phyloP scores from a whole-genome alignment of 257 asterid species.

The Petunia axillaris region DNA sequence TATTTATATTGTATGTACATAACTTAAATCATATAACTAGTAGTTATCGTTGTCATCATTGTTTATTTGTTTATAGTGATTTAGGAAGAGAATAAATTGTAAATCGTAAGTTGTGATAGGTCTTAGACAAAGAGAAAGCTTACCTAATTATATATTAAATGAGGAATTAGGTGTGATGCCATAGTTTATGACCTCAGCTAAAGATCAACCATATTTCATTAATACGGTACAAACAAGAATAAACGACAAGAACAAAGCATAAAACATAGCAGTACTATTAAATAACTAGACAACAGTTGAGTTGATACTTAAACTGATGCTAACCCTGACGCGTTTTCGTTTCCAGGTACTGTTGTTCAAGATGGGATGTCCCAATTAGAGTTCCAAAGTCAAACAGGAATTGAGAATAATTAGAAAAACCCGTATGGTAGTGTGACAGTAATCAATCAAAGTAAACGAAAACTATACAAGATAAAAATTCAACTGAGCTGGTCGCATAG shows the following conservation, averaged over 20 bases:
- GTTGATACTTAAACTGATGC: not conserved
- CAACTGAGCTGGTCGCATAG: no score
- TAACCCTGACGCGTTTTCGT: not conserved
- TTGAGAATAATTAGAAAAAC: not conserved
- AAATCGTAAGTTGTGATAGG: conserved; percentile 18
- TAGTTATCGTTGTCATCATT: not conserved
- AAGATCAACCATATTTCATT: not conserved
- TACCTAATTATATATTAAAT: not conserved
- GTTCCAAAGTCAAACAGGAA: conserved; percentile 11
- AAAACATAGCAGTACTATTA: not conserved
- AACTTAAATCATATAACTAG: not conserved
- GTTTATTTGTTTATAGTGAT: not conserved
- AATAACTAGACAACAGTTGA: not conserved
- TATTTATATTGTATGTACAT: no score
- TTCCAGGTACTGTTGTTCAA: not conserved
- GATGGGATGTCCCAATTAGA: not conserved
- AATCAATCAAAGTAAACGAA: no score
- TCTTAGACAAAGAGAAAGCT: conserved; percentile 2
- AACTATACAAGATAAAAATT: no score
- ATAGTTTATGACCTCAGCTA: not conserved
- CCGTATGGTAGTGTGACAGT: no score
- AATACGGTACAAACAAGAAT: conserved; percentile 12
- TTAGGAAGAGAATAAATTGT: conserved; percentile 4
- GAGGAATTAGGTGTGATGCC: not conserved
- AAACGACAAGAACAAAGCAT: conserved; percentile 1